Evolutionary conservation across 345 rosid species (phyloP).

Genomic region (Hibiscus mutabilis): DNA sequence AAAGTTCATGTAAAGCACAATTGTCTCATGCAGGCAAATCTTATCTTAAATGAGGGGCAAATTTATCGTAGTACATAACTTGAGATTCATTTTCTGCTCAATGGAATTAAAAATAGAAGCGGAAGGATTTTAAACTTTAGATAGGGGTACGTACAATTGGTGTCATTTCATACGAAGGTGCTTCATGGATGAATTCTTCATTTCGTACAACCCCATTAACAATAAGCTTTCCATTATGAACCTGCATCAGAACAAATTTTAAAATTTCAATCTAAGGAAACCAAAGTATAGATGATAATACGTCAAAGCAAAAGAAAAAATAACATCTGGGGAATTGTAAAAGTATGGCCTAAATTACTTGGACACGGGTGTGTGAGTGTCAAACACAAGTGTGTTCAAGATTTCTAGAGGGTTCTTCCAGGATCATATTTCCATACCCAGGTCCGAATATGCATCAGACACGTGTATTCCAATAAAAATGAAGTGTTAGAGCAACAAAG

Average conservation of each 20-base stretch:
- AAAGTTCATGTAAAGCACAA: no score
- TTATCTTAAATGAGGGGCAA: no score
- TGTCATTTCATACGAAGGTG: constrained; percentile 77
- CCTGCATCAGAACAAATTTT: constrained; percentile 34
- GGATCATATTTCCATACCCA: neutral
- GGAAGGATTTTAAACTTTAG: constrained; percentile 1
- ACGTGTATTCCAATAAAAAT: neutral
- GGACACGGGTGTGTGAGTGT: neutral
- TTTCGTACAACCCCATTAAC: constrained; percentile 65
- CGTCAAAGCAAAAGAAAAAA: neutral
- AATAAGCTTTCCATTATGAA: constrained; percentile 57
- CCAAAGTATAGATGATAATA: neutral
- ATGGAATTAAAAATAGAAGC: neutral
- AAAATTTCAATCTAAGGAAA: constrained; percentile 2
- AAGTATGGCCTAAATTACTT: neutral
- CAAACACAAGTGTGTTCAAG: neutral
- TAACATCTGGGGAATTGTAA: neutral
- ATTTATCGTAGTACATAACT: no score
- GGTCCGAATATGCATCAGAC: neutral
- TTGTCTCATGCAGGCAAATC: no score
- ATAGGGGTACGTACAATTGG: constrained; percentile 50
- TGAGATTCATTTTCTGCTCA: no score
- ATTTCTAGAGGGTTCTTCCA: neutral
- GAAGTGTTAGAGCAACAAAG: neutral
- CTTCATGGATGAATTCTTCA: constrained; percentile 64